Evolutionary conservation across 73 alveolate genomes (phyloP), one percentile per base, ranked within the genome.

Genomic region (Uronychia setigera): DNA sequence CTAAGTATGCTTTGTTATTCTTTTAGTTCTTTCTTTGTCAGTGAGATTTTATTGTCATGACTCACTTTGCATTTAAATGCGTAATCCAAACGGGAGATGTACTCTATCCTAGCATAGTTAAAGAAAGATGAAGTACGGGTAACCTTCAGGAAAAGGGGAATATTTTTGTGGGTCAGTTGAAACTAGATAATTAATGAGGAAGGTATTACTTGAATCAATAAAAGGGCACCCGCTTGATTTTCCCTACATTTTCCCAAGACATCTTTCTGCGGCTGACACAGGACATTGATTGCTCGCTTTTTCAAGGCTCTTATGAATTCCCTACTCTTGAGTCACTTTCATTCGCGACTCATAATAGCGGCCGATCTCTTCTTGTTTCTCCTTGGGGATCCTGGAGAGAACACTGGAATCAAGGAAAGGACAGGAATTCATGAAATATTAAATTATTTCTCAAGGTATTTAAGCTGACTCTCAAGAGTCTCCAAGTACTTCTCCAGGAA

Each of bases 401-500:
- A 46, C 67, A 46, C 67, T 46, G n/a, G 5, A 46, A 19, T 46
- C 67, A 11, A 46, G 67, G 19, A 46, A 46, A 46, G 67, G 67
- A 46, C 67, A 46, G n/a, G 67, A 46, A 5, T 11, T 46, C 67
- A 46, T 11, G 19, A 19, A 46, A 46, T 11, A 11, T 46, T 46
- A 11, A 46, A 46, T 46, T 46, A 46, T 46, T 46, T 46, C 67
- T 46, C 67, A 46, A 46, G 67, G 67, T 46, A 46, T 46, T 46
- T 46, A 46, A 46, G 67, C 67, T 46, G 67, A 19, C 67, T 46
- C 67, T 19, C 19, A 5, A 46, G 67, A 19, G 67, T 58, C 77
- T 30, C 34, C n/a, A 78, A 29, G 46, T 88, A 88, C 30, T 59
- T 83, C 76, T 88, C 85, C 14, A 88, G 80, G 78, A 88, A 88